A percentile compares a stretch with the other conserved stretches of the same genome.
phyloP scores from a whole-genome alignment of 1,284 basidiomycete genomes.

The Trametes hirsuta region DNA sequence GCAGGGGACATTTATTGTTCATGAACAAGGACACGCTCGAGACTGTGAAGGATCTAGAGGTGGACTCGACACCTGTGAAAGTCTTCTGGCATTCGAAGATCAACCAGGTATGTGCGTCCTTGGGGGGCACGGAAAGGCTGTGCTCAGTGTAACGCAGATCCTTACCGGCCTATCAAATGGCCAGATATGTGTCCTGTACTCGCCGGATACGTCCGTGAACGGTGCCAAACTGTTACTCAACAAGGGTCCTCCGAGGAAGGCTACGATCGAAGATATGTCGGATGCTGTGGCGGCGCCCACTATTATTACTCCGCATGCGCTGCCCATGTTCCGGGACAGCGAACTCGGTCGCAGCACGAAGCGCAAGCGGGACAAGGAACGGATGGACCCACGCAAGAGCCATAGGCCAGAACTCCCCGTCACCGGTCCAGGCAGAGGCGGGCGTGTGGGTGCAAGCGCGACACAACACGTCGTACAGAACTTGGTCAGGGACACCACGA shows the following conservation, averaged over 20 bases:
- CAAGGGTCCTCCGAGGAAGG: constrained; percentile 73
- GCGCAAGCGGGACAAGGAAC: constrained; percentile 86
- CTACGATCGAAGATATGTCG: constrained; percentile 83
- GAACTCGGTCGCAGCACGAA: constrained; percentile 76
- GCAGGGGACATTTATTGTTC: constrained; percentile 75
- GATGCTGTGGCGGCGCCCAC: constrained; percentile 79
- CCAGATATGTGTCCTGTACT: constrained; percentile 88
- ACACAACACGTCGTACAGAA: constrained; percentile 95
- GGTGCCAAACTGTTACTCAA: constrained; percentile 89
- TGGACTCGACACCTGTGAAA: constrained; percentile 81
- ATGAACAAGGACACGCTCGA: constrained; percentile 71
- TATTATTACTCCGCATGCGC: constrained; percentile 88
- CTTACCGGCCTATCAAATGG: constrained; percentile 88
- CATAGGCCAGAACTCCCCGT: constrained; percentile 91
- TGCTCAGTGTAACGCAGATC: constrained; percentile 54
- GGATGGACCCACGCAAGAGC: constrained; percentile 88
- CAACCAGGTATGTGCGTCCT: constrained; percentile 74
- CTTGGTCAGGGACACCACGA: constrained; percentile 84
- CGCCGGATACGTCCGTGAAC: constrained; percentile 83
- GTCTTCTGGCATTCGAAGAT: constrained; percentile 96
- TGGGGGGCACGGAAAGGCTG: neutral
- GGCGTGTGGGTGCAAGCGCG: constrained; percentile 92
- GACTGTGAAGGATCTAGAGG: constrained; percentile 64
- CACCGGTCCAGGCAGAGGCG: constrained; percentile 88
- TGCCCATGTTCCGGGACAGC: constrained; percentile 88